Evolutionary conservation across 1,284 basidiomycete species (phyloP).

Genomic region (Ceratobasidium sp.): DNA sequence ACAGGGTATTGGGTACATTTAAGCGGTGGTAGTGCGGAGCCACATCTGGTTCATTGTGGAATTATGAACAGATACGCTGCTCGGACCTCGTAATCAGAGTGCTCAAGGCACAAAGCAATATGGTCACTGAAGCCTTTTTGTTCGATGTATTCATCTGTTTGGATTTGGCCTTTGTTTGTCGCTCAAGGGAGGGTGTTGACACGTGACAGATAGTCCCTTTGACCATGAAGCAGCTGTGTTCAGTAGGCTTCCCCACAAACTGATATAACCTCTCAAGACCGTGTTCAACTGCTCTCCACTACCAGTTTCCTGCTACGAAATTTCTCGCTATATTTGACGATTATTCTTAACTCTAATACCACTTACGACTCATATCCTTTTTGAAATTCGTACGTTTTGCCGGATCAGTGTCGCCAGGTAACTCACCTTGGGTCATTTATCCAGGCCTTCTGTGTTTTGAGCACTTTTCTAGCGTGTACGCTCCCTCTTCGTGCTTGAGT

Average conservation of each 20-base stretch:
- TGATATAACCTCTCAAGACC: constrained; percentile 17
- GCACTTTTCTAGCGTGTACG: not conserved
- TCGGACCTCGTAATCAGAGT: too few species aligned
- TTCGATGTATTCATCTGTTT: not conserved
- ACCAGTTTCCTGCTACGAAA: not conserved
- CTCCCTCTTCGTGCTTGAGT: too few species aligned
- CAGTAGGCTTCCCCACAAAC: not conserved
- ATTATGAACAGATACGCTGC: too few species aligned
- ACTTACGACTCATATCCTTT: not conserved
- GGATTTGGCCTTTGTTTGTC: constrained; percentile 5
- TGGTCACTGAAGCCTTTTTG: too few species aligned
- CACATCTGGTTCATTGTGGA: too few species aligned
- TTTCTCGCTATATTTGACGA: not conserved
- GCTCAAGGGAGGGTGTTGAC: constrained; percentile 4
- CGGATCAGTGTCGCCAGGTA: constrained; percentile 22
- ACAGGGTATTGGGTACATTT: too few species aligned
- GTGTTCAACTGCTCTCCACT: not conserved
- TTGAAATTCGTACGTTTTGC: constrained; percentile 27
- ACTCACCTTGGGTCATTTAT: not conserved
- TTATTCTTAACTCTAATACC: constrained; percentile 16
- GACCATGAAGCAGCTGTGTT: constrained; percentile 27
- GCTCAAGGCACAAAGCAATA: too few species aligned
- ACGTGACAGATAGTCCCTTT: constrained; percentile 33
- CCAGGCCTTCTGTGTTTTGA: not conserved
- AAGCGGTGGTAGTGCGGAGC: too few species aligned